Evolutionary conservation across 345 rosid species (phyloP).

Genomic region (Rubroshorea leprosula): DNA sequence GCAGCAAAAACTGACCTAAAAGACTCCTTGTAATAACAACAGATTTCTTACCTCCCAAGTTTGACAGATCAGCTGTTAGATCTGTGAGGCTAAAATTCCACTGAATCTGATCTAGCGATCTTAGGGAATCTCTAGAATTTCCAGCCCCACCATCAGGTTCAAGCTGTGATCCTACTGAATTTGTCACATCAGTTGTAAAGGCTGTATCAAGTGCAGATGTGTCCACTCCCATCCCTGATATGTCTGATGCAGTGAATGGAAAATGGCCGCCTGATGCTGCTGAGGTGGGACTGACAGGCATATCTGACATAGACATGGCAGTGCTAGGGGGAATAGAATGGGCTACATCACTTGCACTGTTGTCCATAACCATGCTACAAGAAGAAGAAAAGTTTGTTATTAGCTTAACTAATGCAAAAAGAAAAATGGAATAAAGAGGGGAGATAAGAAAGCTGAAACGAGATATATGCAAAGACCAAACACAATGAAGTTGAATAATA

Average conservation of each 20-base stretch:
- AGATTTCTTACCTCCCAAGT: constrained; percentile 68
- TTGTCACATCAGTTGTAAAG: constrained; percentile 82
- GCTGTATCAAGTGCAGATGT: constrained; percentile 81
- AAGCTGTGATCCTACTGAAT: constrained; percentile 85
- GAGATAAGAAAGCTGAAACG: not conserved
- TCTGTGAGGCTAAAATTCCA: constrained; percentile 97
- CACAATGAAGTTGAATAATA: too few species aligned
- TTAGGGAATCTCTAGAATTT: constrained; percentile 63
- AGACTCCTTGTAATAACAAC: not conserved
- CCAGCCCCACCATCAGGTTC: constrained; percentile 76
- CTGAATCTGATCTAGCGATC: constrained; percentile 86
- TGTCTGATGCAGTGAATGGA: constrained; percentile 80
- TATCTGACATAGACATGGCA: constrained; percentile 73
- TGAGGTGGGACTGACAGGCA: constrained; percentile 91
- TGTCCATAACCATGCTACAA: constrained; percentile 73
- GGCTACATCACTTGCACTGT: constrained; percentile 46
- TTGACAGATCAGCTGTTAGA: constrained; percentile 86
- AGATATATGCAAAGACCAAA: not conserved
- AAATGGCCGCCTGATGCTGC: constrained; percentile 88
- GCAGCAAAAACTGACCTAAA: not conserved
- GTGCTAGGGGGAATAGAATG: constrained; percentile 59
- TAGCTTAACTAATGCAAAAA: constrained; percentile 12
- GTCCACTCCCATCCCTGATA: constrained; percentile 92
- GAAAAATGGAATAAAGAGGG: not conserved
- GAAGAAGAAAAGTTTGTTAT: constrained; percentile 17